Percentiles rank a stretch among this genome's conserved stretches.
Evolutionary conservation across 768 basidiomycete species (phyloP).

Genomic region (Mycena floridula): DNA sequence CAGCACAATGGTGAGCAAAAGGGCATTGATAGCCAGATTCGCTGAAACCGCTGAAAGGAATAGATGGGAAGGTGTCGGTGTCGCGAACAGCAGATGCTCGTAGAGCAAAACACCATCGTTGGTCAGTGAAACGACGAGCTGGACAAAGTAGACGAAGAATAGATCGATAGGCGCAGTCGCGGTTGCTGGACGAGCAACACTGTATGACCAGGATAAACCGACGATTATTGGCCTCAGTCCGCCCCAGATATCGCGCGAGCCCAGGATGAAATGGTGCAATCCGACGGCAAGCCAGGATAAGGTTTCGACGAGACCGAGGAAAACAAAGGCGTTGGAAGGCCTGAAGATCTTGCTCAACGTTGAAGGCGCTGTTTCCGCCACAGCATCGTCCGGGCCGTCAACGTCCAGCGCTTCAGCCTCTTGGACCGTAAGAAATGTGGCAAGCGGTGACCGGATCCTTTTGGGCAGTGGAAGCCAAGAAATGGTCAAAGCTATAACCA

Average conservation of each 20-base stretch:
- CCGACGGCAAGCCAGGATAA: conserved; percentile 56
- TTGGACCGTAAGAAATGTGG: conserved; percentile 9
- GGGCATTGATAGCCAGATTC: conserved; percentile 39
- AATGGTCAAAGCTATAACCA: no score
- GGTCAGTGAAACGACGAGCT: conserved; percentile 39
- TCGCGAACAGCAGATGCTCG: conserved; percentile 36
- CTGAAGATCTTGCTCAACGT: conserved; percentile 49
- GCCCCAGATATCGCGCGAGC: conserved; percentile 22
- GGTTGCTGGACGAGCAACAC: conserved; percentile 48
- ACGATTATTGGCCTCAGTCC: conserved; percentile 36
- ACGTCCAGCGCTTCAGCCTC: conserved; percentile 49
- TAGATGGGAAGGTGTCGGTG: conserved; percentile 31
- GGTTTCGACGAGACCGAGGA: conserved; percentile 48
- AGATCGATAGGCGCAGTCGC: conserved; percentile 61
- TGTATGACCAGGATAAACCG: conserved; percentile 62
- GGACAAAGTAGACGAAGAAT: conserved; percentile 47
- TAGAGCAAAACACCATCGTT: conserved; percentile 51
- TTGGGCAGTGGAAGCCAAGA: conserved; percentile 20
- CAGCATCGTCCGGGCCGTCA: conserved; percentile 13
- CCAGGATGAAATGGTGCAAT: conserved; percentile 42
- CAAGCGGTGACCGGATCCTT: conserved; percentile 13
- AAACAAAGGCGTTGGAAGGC: conserved; percentile 29
- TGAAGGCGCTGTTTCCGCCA: conserved; percentile 25
- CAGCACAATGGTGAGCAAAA: conserved; percentile 41
- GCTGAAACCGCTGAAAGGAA: conserved; percentile 20